phyloP scores from a whole-genome alignment of 495 filamentous ascomycete genomes.

The Trichoderma gamsii region DNA sequence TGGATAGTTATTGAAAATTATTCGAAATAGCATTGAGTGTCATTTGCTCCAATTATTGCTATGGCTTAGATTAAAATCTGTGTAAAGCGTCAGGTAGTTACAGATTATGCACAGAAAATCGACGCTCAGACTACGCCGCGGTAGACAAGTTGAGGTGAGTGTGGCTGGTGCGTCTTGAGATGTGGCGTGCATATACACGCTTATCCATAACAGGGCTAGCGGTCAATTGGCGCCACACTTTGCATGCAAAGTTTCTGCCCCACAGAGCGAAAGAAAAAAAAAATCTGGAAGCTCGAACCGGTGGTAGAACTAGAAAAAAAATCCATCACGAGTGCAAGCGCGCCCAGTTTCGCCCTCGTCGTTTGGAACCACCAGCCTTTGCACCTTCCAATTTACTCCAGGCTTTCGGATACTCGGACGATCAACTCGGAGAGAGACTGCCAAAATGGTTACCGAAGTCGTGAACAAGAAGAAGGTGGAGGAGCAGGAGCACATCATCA shows the following conservation, averaged over 20 bases:
- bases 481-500: conserved; percentile 68
- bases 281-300: conserved; percentile 6
- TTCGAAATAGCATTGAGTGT: too few relatives aligned
- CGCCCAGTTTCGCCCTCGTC: not conserved
- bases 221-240: conserved; percentile 7
- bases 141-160: not conserved
- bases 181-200: not conserved
- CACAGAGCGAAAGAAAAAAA: conserved; percentile 13
- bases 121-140: not conserved
- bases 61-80: not conserved
- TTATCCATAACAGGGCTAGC: not conserved
- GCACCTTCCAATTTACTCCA: conserved; percentile 14
- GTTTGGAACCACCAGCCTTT: not conserved
- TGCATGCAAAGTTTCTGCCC: conserved; percentile 10
- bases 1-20: too few relatives aligned
- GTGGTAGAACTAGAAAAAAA: conserved; percentile 1
- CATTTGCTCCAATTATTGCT: too few relatives aligned
- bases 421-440: not conserved
- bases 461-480: conserved; percentile 48
- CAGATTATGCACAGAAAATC: too few relatives aligned
- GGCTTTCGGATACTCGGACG: conserved; percentile 11
- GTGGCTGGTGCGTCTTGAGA: not conserved
- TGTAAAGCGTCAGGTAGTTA: too few relatives aligned
- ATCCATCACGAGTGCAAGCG: conserved; percentile 4
- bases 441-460: conserved; percentile 55